Percentiles rank a stretch among this genome's conserved stretches.
Evolutionary conservation across 2,329 filamentous ascomycete genomes (phyloP).

Genomic region (Cercospora janseana): DNA sequence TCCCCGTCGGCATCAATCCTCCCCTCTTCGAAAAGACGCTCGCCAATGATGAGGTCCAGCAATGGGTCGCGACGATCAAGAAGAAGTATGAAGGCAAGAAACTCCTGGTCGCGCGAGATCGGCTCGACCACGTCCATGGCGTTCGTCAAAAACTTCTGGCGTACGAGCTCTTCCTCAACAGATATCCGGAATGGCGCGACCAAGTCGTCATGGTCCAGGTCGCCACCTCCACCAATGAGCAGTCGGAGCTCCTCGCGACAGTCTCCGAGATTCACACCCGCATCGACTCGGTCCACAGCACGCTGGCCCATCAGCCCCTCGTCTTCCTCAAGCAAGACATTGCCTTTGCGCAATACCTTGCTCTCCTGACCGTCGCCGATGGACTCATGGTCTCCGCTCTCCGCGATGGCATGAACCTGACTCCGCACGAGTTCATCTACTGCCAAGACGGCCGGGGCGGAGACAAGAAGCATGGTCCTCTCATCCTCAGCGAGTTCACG

Average conservation of each 20-base stretch:
- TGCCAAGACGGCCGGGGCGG: conserved; percentile 79
- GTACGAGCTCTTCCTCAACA: conserved; percentile 90
- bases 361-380: conserved; percentile 83
- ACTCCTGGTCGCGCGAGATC: conserved; percentile 89
- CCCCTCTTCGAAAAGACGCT: conserved; percentile 59
- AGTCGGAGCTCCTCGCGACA: conserved; percentile 79
- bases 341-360: conserved; percentile 88
- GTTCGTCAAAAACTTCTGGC: conserved; percentile 90
- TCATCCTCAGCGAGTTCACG: conserved; percentile 94
- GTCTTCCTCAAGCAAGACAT: conserved; percentile 96
- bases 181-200: conserved; percentile 85
- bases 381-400: conserved; percentile 92
- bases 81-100: conserved; percentile 85
- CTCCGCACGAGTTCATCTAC: conserved; percentile 88
- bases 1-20: conserved; percentile 90
- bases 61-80: conserved; percentile 76
- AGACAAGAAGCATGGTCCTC: conserved; percentile 80
- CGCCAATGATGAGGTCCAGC: conserved; percentile 67
- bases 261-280: conserved; percentile 92
- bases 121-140: conserved; percentile 87
- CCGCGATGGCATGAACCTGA: conserved; percentile 96
- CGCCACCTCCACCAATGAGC: conserved; percentile 84
- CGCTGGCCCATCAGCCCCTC: conserved; percentile 84
- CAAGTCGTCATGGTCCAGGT: conserved; percentile 90
- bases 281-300: conserved; percentile 89